Percentiles rank a stretch among this genome's conserved stretches.
These are phyloP conservation scores for Lactarius quietus DNA, from an alignment of 768 basidiomycete species.

Conservation along the genomic window DNA sequence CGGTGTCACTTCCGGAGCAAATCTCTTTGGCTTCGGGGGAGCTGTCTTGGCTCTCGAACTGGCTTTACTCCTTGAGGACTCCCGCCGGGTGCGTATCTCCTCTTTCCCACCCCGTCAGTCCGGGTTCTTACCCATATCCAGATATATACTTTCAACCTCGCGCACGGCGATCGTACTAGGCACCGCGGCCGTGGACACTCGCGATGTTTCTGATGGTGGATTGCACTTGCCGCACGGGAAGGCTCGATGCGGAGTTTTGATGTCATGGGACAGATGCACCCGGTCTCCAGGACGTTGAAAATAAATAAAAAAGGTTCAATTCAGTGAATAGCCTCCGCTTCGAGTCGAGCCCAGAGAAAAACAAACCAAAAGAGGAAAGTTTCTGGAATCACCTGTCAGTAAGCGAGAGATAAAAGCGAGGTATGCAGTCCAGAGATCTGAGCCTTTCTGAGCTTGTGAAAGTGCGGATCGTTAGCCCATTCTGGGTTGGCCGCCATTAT, in stretches of 20 bases:
- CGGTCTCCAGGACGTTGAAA: slow-evolving; percentile 9
- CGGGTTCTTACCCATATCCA: background rate
- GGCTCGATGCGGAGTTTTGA: slow-evolving; percentile 4
- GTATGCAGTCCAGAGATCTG: slow-evolving; percentile 49
- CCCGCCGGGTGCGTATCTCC: background rate
- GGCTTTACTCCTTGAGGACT: background rate
- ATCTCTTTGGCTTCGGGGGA: background rate
- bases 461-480: too few species aligned
- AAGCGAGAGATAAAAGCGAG: slow-evolving; percentile 37
- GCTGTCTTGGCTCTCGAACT: background rate
- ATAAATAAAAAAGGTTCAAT: background rate
- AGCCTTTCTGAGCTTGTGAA: slow-evolving; percentile 66
- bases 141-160: background rate
- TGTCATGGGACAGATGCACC: slow-evolving; percentile 27
- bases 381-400: background rate
- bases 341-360: background rate
- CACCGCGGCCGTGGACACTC: background rate
- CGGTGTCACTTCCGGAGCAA: background rate
- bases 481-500: too few species aligned
- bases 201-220: background rate
- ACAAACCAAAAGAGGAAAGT: background rate
- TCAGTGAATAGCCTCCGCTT: background rate
- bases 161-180: background rate
- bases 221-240: background rate
- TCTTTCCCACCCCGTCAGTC: background rate